These are phyloP conservation scores for Cyclotella cryptica DNA, from an alignment of 108 stramenopile species.

Conservation along the genomic window DNA sequence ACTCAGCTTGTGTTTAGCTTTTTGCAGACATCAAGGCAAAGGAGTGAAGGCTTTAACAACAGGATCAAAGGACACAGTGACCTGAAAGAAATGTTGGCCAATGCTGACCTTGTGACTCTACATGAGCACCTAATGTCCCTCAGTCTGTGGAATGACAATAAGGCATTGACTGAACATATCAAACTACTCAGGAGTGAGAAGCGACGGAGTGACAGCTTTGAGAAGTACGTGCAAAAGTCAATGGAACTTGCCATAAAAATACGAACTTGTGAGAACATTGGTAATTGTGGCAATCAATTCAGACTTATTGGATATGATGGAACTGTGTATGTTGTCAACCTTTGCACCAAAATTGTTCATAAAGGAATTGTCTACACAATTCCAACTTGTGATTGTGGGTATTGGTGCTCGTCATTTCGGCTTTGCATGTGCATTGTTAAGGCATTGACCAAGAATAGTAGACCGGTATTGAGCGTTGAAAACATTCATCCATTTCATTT, in stretches of 20 bases:
- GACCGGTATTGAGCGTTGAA: neutral
- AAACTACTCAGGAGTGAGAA: neutral
- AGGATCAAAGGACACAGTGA: conserved; percentile 2
- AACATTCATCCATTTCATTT: neutral
- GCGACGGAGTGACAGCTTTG: no score
- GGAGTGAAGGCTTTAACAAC: neutral
- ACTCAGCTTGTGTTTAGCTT: neutral
- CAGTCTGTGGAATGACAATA: neutral
- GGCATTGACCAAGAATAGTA: neutral
- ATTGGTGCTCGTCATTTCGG: neutral
- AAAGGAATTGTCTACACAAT: neutral
- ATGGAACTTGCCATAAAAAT: no score
- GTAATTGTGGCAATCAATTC: neutral
- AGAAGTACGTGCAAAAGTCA: no score
- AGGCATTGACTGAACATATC: neutral
- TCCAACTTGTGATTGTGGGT: conserved; percentile 11
- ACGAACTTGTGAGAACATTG: conserved; percentile 1
- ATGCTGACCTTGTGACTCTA: conserved; percentile 6
- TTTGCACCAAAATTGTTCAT: neutral
- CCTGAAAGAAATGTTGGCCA: neutral
- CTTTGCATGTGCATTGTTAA: conserved; percentile 1
- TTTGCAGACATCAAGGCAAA: neutral
- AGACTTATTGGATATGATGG: neutral
- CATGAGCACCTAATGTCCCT: neutral
- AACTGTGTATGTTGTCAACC: neutral